These are phyloP conservation scores for Eucalyptus sp. DNA, from an alignment of 345 rosid genomes.

Conservation along the genomic window DNA sequence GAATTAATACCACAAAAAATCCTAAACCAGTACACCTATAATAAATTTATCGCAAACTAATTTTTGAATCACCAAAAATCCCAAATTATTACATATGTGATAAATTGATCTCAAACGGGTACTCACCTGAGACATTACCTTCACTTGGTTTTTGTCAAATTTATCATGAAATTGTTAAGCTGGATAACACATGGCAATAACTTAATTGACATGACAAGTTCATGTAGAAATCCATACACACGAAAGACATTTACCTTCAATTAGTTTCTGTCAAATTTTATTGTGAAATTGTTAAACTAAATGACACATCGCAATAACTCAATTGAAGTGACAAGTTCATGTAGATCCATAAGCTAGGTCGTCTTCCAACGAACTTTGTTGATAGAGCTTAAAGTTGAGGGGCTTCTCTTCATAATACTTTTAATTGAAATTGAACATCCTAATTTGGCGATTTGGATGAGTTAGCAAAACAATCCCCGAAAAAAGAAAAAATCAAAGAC, in stretches of 20 bases:
- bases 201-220: too few species aligned
- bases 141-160: too few species aligned
- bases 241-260: not conserved
- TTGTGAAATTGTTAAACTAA: too few species aligned
- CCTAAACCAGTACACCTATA: fast-evolving
- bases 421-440: not conserved
- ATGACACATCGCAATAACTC: not conserved
- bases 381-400: not conserved
- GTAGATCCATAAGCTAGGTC: not conserved
- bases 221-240: too few species aligned
- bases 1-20: too few species aligned
- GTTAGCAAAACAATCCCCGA: not conserved
- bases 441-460: not conserved
- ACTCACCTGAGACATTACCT: too few species aligned
- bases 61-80: too few species aligned
- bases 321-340: not conserved
- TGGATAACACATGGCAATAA: too few species aligned
- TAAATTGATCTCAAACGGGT: too few species aligned
- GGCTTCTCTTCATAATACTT: not conserved
- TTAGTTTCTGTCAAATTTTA: not conserved
- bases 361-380: not conserved
- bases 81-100: too few species aligned
- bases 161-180: too few species aligned
- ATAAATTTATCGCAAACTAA: too few species aligned
- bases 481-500: not conserved